These are phyloP conservation scores for Protomyces pachydermus DNA, from an alignment of 1,139 yeast species.

Conservation along the genomic window DNA sequence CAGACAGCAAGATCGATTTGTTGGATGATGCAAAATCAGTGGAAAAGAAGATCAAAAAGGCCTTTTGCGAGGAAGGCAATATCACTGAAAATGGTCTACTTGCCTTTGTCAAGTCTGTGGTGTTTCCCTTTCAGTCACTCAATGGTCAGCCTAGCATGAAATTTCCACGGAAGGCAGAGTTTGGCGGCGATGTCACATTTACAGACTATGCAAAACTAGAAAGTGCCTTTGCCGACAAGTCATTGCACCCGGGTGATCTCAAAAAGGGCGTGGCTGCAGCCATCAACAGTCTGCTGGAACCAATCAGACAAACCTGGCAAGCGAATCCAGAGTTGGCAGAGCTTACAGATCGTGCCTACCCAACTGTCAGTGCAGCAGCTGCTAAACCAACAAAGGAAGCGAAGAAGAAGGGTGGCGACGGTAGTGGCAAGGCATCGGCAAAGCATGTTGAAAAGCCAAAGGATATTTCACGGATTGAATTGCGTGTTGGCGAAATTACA, in stretches of 20 bases:
- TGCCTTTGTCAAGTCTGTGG: slow-evolving; percentile 75
- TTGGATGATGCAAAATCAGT: slow-evolving; percentile 83
- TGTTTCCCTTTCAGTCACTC: slow-evolving; percentile 80
- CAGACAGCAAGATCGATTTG: slow-evolving; percentile 91
- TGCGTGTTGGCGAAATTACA: slow-evolving; percentile 93
- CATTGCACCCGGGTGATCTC: slow-evolving; percentile 86
- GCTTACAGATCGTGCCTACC: slow-evolving; percentile 75
- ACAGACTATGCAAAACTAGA: slow-evolving; percentile 63
- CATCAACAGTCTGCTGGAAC: slow-evolving; percentile 72
- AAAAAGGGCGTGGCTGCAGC: slow-evolving; percentile 86
- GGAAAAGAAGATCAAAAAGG: slow-evolving; percentile 83
- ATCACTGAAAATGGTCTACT: slow-evolving; percentile 85
- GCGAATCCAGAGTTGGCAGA: slow-evolving; percentile 66
- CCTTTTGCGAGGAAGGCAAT: slow-evolving; percentile 94
- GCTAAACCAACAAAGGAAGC: slow-evolving; percentile 35
- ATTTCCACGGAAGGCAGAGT: slow-evolving; percentile 90
- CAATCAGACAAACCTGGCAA: slow-evolving; percentile 68
- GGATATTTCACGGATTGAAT: slow-evolving; percentile 68
- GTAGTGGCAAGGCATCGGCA: not conserved
- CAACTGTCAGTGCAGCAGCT: slow-evolving; percentile 37
- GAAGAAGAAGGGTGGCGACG: slow-evolving; percentile 9
- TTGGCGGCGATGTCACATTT: slow-evolving; percentile 86
- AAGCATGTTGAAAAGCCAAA: slow-evolving; percentile 45
- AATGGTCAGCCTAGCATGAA: slow-evolving; percentile 43
- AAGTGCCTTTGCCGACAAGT: slow-evolving; percentile 63